A percentile compares a stretch with the other conserved stretches of the same genome.
Evolutionary conservation across 805 yeast genomes (phyloP).

Genomic region (Lipomyces kockii): DNA sequence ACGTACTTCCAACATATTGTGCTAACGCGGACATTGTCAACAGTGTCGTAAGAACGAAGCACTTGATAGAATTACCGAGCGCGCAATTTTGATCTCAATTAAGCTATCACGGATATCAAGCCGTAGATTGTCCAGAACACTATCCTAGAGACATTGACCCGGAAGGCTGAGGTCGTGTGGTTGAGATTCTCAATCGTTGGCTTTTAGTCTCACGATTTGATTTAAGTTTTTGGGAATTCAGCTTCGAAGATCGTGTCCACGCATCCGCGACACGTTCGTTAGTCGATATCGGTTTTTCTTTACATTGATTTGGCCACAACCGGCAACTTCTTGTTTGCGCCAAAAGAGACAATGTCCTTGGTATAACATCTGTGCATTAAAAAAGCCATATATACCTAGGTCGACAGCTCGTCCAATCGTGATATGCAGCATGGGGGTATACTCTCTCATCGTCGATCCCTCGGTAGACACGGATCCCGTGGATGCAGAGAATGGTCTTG

Average conservation of each 20-base stretch:
- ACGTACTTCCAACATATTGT: slow-evolving; percentile 27
- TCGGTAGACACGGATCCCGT: neutral
- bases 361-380: neutral
- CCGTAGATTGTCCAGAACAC: neutral
- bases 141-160: neutral
- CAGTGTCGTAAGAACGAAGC: neutral
- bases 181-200: neutral
- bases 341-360: neutral
- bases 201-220: neutral
- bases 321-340: neutral
- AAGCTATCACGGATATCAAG: neutral
- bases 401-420: neutral
- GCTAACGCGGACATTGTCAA: slow-evolving; percentile 25
- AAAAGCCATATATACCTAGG: neutral
- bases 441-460: slow-evolving; percentile 4
- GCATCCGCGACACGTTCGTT: too few relatives aligned
- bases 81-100: neutral
- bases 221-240: neutral
- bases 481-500: slow-evolving; percentile 1
- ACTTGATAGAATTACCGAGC: neutral
- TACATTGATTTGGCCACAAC: neutral
- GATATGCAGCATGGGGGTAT: neutral
- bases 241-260: neutral
- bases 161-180: neutral
- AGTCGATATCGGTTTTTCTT: neutral